A percentile compares a stretch with the other conserved stretches of the same genome.
phyloP scores from a whole-genome alignment of 345 rosid genomes.

The Heritiera fomes region DNA sequence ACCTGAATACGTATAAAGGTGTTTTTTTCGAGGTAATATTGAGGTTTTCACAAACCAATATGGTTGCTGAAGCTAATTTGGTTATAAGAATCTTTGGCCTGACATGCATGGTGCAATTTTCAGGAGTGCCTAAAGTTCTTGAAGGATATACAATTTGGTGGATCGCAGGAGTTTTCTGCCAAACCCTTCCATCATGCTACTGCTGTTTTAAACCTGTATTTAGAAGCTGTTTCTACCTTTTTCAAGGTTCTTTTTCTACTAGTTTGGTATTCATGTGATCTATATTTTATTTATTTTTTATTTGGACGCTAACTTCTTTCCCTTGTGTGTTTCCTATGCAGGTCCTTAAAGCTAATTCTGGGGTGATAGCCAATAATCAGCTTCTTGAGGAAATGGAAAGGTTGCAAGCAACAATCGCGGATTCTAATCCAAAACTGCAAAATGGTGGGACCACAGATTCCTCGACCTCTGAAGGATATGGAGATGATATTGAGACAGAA shows the following conservation, averaged over 20 bases:
- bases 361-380: slow-evolving; percentile 47
- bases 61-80: neutral
- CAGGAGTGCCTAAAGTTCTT: slow-evolving; percentile 92
- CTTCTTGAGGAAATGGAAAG: slow-evolving; percentile 75
- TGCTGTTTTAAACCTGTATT: slow-evolving; percentile 54
- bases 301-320: neutral
- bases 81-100: slow-evolving; percentile 18
- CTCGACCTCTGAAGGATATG: slow-evolving; percentile 62
- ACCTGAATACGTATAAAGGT: slow-evolving; percentile 62
- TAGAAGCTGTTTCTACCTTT: slow-evolving; percentile 58
- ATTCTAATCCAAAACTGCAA: slow-evolving; percentile 63
- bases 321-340: slow-evolving; percentile 28
- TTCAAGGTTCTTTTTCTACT: slow-evolving; percentile 57
- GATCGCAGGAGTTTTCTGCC: slow-evolving; percentile 60
- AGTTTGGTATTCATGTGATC: neutral
- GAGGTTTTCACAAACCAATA: neutral
- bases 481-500: slow-evolving; percentile 86
- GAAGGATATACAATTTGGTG: slow-evolving; percentile 69
- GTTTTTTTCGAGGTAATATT: slow-evolving; percentile 72
- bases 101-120: slow-evolving; percentile 27
- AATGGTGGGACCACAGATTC: slow-evolving; percentile 71
- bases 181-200: slow-evolving; percentile 58
- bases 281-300: neutral
- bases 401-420: slow-evolving; percentile 49
- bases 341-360: slow-evolving; percentile 65